A percentile compares a stretch with the other conserved stretches of the same genome.
phyloP scores from a whole-genome alignment of 352 stramenopile species.

The Phytopythium montanum region DNA sequence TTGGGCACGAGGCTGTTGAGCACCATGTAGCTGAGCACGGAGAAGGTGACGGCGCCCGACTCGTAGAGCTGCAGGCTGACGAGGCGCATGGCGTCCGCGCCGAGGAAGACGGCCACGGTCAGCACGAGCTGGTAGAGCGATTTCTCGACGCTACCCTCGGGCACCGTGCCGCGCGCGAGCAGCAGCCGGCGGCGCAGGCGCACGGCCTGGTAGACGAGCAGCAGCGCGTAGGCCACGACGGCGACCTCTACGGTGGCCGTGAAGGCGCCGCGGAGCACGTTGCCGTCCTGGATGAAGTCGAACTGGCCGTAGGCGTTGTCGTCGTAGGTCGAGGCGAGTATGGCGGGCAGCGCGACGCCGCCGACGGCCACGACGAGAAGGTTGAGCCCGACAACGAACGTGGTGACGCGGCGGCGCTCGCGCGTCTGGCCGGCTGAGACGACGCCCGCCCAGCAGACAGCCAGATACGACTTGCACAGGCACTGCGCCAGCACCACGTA shows the following conservation, averaged over 20 bases:
- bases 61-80: constrained; percentile 57
- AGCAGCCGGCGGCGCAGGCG: constrained; percentile 67
- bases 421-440: constrained; percentile 65
- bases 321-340: constrained; percentile 48
- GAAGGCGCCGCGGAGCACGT: constrained; percentile 39
- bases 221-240: constrained; percentile 59
- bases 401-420: constrained; percentile 50
- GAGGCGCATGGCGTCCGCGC: constrained; percentile 69
- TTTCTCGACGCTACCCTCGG: constrained; percentile 65
- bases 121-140: constrained; percentile 81
- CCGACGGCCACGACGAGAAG: constrained; percentile 44
- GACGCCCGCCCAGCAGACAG: constrained; percentile 77
- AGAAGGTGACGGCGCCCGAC: constrained; percentile 37
- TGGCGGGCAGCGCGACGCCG: constrained; percentile 50
- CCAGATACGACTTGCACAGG: constrained; percentile 80
- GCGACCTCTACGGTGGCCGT: constrained; percentile 55
- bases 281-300: constrained; percentile 49
- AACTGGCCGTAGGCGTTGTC: constrained; percentile 56
- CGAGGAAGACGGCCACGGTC: constrained; percentile 75
- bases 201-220: constrained; percentile 74
- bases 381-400: constrained; percentile 57
- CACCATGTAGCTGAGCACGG: constrained; percentile 65
- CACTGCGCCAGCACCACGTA: constrained; percentile 69
- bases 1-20: constrained; percentile 75
- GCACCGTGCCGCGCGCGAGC: constrained; percentile 64